Percentiles rank a stretch among this genome's conserved stretches.
These are phyloP conservation scores for Senecio squalidus DNA, from an alignment of 140 eudicot genomes.

Conservation along the genomic window DNA sequence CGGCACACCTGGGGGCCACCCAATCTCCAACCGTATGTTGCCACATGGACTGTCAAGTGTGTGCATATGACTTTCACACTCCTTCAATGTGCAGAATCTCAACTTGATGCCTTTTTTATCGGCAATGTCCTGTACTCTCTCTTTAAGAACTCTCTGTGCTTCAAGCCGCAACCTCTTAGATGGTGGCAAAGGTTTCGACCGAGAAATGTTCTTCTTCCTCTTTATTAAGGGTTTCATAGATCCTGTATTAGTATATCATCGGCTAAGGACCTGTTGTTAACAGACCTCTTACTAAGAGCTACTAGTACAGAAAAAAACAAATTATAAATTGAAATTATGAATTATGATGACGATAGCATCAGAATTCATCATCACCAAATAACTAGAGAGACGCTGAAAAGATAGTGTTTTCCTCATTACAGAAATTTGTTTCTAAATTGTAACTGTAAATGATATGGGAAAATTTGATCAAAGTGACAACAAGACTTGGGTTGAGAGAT, in stretches of 20 bases:
- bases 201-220: constrained; percentile 65
- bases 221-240: constrained; percentile 67
- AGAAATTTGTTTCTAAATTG: neutral
- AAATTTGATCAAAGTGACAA: no score
- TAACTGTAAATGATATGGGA: neutral
- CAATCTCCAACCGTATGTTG: constrained; percentile 80
- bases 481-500: no score
- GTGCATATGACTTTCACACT: constrained; percentile 85
- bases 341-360: neutral
- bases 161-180: constrained; percentile 93
- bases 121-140: constrained; percentile 95
- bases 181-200: constrained; percentile 90
- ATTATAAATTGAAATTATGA: neutral
- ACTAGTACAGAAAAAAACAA: constrained; percentile 15
- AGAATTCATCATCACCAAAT: neutral
- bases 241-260: constrained; percentile 91
- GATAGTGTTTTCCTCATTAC: neutral
- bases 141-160: constrained; percentile 96
- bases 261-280: constrained; percentile 86
- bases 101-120: constrained; percentile 94
- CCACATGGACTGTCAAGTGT: constrained; percentile 88
- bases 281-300: constrained; percentile 55
- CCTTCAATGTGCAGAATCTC: constrained; percentile 83
- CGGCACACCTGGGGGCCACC: constrained; percentile 98
- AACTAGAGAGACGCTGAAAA: neutral